Base-by-base conservation (phyloP, 140 eudicot genomes). In the Senecio squalidus region DNA sequence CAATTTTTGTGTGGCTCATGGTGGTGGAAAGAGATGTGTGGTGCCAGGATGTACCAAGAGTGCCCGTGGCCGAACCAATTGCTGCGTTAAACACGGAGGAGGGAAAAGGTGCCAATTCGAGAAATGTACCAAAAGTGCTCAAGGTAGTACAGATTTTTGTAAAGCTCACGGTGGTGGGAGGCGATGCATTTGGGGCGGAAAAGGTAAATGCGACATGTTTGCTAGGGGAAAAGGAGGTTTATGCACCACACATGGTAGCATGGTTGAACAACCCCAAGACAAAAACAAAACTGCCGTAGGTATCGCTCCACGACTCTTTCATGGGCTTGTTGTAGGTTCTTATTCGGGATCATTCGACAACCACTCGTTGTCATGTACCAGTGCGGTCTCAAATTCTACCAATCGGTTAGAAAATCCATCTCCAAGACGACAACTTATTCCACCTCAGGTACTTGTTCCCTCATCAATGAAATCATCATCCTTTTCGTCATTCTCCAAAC, bases 81-180 rank as follows among this genome's bases (percentile, higher is more conserved):
- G 91, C 48, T 88, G 94, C 22, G 96, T 84, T 33, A 78, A 60
- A 68, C 96, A 88, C n/a, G 96, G 94, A 0, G 94, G 96, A 36
- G 96, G 96, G 33, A 88, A 81, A 54, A 78, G 94, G 14, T 88
- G 96, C 6, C 77, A 65, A 30, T 57, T 81, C 6, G 94, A 76
- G 0, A 69, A 69, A 14, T 88, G 96, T 28, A 78, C 58, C 2
- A 88, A 88, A 58, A 81, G 96, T 40, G 96, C 96, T 34, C 96
- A 88, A 73, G 96, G 96, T 17, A 88, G 94, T 73, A 88, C 96
- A 0, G 89, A 84, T 50, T 81, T 84, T 50, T 88, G 96, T 66
- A 88, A 88, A 62, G 96, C 90, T 0, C 97, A 85, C 2, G 97
- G 95, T 1, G 97, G 95, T 13, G 97, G 95, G 15, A 89, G 78